Evolutionary conservation across 2,329 filamentous ascomycete genomes (phyloP).

Genomic region (Aspergillus arachidicola): DNA sequence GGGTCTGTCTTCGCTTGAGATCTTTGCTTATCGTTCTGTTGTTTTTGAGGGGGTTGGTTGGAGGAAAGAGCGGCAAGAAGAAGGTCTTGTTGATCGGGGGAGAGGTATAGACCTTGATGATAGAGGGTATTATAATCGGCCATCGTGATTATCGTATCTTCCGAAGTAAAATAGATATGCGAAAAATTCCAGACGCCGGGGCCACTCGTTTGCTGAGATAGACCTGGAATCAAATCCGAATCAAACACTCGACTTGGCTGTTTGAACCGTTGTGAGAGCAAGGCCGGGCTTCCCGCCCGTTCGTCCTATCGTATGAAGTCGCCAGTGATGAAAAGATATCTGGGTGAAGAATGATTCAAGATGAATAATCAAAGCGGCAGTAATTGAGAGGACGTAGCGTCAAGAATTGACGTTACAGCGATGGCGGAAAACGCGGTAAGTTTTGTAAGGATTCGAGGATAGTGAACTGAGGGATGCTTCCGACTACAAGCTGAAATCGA

Average conservation of each 20-base stretch:
- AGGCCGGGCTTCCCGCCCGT: constrained; percentile 40
- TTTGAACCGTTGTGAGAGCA: constrained; percentile 8
- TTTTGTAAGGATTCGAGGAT: neutral
- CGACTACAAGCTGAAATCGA: neutral
- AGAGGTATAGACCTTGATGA: constrained; percentile 66
- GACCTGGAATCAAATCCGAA: neutral
- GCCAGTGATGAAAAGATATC: constrained; percentile 6
- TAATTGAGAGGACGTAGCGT: neutral
- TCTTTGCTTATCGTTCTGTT: constrained; percentile 21
- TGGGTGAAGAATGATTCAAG: neutral
- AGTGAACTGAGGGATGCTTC: neutral
- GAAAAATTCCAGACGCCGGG: neutral
- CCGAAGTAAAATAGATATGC: neutral
- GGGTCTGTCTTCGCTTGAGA: constrained; percentile 27
- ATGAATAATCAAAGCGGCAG: neutral
- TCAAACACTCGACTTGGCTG: constrained; percentile 1
- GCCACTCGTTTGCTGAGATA: neutral
- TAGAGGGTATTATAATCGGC: constrained; percentile 43
- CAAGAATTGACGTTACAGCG: neutral
- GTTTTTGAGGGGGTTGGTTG: constrained; percentile 54
- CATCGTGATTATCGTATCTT: constrained; percentile 29
- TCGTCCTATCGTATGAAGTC: constrained; percentile 23
- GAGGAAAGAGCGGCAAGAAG: constrained; percentile 76
- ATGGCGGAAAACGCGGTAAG: neutral
- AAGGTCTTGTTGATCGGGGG: constrained; percentile 74